Base-by-base conservation (phyloP, 306 rosid species). In the Echinosophora koreensis region DNA sequence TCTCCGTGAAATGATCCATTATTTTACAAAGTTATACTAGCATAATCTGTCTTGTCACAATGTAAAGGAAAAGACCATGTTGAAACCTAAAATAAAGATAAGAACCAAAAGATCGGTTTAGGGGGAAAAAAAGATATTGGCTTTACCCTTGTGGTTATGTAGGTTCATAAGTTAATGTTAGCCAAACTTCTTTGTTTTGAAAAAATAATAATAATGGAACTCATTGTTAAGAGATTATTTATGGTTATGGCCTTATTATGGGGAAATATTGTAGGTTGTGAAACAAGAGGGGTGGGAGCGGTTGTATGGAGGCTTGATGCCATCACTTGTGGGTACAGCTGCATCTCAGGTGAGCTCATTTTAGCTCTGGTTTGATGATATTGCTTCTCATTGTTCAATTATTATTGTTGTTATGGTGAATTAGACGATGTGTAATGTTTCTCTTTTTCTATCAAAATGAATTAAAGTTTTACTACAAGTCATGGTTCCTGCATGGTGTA, bases 221-320 rank as follows among this genome's bases (percentile, higher is more conserved):
- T 28, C 27, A 16, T 16, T 34, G 38, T 14, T 58, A 35, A 30
- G 39, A 22, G 22, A 22, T 22, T 22, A 22, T 22, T 22, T 22
- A 22, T 79, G 46, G 30, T 73, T 35, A 18, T 80, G 62, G 8
- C 22, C 22, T 59, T 38, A 1, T 59, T 38, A 1, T 71, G 57
- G 73, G 56, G 75, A 77, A 54, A 39, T 37, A 12, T 60, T 70
- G 71, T 77, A 94, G 98, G 95, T 94, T 67, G 92, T 90, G 59
- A 88, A 89, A 60, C 90, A 87, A 6, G 99, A 95, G 80, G 99
- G 99, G 9, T 95, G 97, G 99, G 94, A 71, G 41, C 87, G 92
- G 14, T 84, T 95, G 66, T 95, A 95, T 78, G 92, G 99, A 71
- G 99, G 99, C 37, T 84, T 95, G 87, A 59, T 76, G 79, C 97